Percentiles rank a stretch among this genome's conserved stretches.
Evolutionary conservation across 805 yeast species (phyloP).

Genomic region (Wickerhamiella sergipiensis): DNA sequence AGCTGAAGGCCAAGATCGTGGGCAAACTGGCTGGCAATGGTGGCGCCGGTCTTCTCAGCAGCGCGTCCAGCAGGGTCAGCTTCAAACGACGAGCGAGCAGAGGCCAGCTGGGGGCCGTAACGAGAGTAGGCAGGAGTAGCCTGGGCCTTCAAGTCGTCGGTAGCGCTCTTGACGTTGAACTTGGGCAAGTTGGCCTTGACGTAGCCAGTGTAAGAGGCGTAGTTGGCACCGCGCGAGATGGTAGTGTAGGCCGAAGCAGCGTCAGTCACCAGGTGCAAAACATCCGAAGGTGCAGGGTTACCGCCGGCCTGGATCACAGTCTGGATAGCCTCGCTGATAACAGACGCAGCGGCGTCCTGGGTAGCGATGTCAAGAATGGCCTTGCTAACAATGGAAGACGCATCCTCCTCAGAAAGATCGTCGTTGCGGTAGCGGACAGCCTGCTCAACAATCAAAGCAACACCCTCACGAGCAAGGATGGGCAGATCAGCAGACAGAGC

Average conservation of each 20-base stretch:
- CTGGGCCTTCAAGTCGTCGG: background rate
- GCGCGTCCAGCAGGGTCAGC: background rate
- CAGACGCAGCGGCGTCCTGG: background rate
- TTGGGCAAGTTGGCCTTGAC: background rate
- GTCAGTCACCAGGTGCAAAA: background rate
- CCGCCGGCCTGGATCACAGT: background rate
- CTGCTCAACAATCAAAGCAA: constrained; percentile 2
- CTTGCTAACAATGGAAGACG: constrained; percentile 11
- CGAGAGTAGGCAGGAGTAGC: background rate
- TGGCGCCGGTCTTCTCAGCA: background rate
- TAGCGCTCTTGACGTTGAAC: background rate
- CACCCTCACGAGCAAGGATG: background rate
- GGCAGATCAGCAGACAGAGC: constrained; percentile 7
- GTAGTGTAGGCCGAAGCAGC: background rate
- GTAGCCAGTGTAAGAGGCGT: background rate
- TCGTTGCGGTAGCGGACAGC: constrained; percentile 7
- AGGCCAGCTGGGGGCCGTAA: background rate
- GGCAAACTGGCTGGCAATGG: background rate
- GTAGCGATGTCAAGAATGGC: background rate
- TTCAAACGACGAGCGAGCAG: background rate
- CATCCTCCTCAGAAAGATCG: constrained; percentile 10
- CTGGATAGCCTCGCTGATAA: background rate
- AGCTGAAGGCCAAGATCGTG: background rate
- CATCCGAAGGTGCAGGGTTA: background rate
- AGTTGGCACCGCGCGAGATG: background rate